Evolutionary conservation across 306 rosid species (phyloP), one percentile per base, ranked within the genome.

Genomic region (Lablab purpureus): DNA sequence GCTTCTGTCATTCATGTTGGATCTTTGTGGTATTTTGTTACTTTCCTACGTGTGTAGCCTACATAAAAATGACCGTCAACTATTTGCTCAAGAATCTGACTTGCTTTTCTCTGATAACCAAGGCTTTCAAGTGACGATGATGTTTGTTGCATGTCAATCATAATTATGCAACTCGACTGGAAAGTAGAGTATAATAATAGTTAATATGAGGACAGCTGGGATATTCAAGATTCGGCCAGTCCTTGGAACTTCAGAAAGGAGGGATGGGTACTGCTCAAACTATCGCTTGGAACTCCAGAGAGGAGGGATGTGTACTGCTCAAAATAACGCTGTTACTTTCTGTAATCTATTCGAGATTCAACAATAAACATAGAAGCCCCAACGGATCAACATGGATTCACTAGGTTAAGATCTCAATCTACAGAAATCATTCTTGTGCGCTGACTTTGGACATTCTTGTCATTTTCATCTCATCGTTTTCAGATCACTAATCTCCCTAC

Each of bases 121-220:
- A 37, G 68, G 76, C 70, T 58, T 67, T 45, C 51, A 37, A 37
- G 40, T 6, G 6, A 22, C 36, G 22, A 6, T 45, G 58, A 7
- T 37, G 11, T 8, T 37, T 9, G 11, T 37, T 67, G 46, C 67
- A 36, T 30, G 34, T 25, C 55, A 49, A 28, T 36, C 23, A 25
- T 50, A 63, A 23, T 27, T 32, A 36, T 71, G 75, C 46, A 1
- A 23, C 75, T 50, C 51, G 63, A 18, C 73, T 71, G 75, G 28
- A 71, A 49, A 56, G 43, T 40, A 22, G 67, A 73, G n/a, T 13
- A 34, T 21, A 13, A 7, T 37, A 21, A 4, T 56, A 14, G 6
- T 52, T 56, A 14, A 70, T 56, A 21, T 73, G 45, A 9, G 60
- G 55, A 40, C n/a, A 66, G 47, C 21, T 60, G 18, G 19, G 28